Base-by-base conservation (phyloP, 495 filamentous ascomycete species). In the Penicillium paxilli region DNA sequence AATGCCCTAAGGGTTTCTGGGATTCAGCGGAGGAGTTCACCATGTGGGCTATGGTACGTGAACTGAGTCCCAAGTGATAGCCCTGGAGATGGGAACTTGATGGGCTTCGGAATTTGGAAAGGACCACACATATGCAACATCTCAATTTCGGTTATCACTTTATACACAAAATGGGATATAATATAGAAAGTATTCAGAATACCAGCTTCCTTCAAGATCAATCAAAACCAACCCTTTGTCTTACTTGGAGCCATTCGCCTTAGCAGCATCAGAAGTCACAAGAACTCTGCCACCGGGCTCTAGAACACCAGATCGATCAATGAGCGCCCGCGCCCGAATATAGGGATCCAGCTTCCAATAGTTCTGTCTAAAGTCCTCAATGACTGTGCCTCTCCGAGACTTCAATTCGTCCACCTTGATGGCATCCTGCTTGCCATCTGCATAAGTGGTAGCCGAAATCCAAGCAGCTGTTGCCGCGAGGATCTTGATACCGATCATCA, bases 331-430 rank as follows among this genome's bases (percentile, higher is more conserved):
- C 4, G 85, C 85, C 19, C 87, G 66, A 22, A 88, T 30, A 66
- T 87, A 86, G 1, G 82, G 83, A 57, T 89, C 86, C 9, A 88
- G 52, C 1, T 63, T 73, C 90, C 90, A 94, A 62, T 94, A 93
- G 57, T 88, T 87, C 32, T 75, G 73, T 32, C 76, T 28, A 24
- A 65, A 67, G 5, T 63, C 53, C 14, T 62, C 55, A 30, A 67
- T 56, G 4, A 95, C 64, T 33, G 70, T 71, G 20, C 85, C 79
- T 42, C 78, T 74, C 8, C 81, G 77, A 11, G 63, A 72, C 9
- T 72, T 69, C 44, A 89, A 81, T 42, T 78, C 77, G 5, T 44
- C 55, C 5, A 52, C 38, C 20, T 51, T 45, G 6, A 19, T 45
- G 5, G 23, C 35, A 35, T 59, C 46, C 84, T 81, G 26, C 12